phyloP scores from a whole-genome alignment of 2,329 filamentous ascomycete genomes.

The Claviceps humidiphila region DNA sequence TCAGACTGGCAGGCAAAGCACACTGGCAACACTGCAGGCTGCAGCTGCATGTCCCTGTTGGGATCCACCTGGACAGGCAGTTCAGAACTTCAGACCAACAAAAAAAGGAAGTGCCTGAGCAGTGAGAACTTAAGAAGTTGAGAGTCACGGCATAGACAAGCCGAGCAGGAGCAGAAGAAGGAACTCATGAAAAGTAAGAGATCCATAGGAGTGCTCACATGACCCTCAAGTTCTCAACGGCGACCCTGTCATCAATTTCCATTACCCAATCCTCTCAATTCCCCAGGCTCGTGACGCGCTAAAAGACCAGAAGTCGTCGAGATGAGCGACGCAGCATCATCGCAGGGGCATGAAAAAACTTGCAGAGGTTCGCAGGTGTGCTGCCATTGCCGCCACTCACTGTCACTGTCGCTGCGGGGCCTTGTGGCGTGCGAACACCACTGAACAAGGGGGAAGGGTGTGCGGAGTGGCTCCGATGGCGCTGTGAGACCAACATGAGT shows the following conservation, averaged over 20 bases:
- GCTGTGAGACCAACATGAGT: too few relatives aligned
- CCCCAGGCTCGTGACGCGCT: conserved; percentile 2
- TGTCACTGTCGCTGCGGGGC: too few relatives aligned
- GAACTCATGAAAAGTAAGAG: background rate
- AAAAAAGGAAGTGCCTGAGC: background rate
- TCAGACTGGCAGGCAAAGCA: background rate
- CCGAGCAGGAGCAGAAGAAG: background rate
- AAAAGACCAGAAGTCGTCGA: background rate
- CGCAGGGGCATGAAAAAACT: too few relatives aligned
- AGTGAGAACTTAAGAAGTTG: background rate
- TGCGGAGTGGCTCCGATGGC: too few relatives aligned
- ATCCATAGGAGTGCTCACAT: conserved; percentile 6
- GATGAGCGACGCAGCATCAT: too few relatives aligned
- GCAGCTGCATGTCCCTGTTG: background rate
- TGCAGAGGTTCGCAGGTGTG: too few relatives aligned
- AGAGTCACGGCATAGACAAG: background rate
- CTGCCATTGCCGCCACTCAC: too few relatives aligned
- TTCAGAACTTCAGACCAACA: background rate
- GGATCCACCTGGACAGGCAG: background rate
- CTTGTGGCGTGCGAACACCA: too few relatives aligned
- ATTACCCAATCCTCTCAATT: conserved; percentile 8
- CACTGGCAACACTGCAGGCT: background rate
- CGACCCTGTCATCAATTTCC: conserved; percentile 5
- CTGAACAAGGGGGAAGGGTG: too few relatives aligned
- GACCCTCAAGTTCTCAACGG: conserved; percentile 1